Conservation (phyloP, 148 eudicot species). For the Oxyria digyna region DNA sequence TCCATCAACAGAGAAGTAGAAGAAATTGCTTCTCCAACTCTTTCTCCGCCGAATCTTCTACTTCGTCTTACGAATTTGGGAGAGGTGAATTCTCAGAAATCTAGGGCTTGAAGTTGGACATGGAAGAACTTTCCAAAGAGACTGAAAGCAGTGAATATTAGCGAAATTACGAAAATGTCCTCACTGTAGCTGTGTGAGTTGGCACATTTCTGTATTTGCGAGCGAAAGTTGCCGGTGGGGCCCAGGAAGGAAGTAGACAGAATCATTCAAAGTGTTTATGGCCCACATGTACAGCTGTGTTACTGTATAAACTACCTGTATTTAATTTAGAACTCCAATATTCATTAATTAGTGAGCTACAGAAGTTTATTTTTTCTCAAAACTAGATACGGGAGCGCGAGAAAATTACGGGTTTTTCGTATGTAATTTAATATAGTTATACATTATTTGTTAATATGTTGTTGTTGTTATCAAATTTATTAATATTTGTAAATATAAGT, state of each 20-base stretch:
- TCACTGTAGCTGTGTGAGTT: background rate
- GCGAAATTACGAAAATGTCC: background rate
- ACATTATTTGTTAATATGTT: too few species aligned
- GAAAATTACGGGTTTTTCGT: too few species aligned
- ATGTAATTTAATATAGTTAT: too few species aligned
- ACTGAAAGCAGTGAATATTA: background rate
- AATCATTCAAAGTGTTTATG: background rate
- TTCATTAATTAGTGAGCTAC: background rate
- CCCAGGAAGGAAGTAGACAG: background rate
- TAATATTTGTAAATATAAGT: too few species aligned
- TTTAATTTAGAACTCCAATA: background rate
- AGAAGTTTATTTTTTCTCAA: too few species aligned
- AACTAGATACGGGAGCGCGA: too few species aligned
- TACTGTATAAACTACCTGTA: background rate
- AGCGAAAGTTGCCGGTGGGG: background rate
- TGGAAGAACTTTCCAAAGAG: background rate
- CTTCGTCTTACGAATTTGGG: background rate
- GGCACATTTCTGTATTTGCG: background rate
- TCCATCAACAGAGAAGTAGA: background rate
- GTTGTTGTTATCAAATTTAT: too few species aligned
- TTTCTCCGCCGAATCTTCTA: background rate
- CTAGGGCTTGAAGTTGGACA: constrained; percentile 5
- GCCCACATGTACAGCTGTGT: constrained; percentile 3
- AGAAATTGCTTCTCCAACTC: background rate
- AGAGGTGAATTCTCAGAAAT: background rate